Conservation (phyloP, 176 grass and related monocot species). For the Lolium perenne region DNA sequence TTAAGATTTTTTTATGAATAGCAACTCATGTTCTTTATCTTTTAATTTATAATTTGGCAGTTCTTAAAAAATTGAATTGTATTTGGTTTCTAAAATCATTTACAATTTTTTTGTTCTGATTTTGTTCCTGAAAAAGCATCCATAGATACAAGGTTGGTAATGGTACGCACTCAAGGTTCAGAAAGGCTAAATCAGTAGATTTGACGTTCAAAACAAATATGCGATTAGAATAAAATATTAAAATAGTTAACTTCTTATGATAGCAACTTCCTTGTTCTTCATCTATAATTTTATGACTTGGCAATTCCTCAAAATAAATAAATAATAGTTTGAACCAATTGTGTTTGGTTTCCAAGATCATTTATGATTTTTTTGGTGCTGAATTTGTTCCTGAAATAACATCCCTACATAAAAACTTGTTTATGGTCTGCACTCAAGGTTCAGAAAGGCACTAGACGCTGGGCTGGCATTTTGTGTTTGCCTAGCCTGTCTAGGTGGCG, state of each 20-base stretch:
- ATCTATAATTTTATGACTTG: neutral
- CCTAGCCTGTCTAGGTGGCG: neutral
- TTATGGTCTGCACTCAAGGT: neutral
- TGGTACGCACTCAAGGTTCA: neutral
- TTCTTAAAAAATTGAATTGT: neutral
- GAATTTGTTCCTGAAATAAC: neutral
- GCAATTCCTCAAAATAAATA: neutral
- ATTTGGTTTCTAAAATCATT: neutral
- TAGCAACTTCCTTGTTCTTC: neutral
- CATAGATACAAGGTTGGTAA: neutral
- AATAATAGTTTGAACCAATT: neutral
- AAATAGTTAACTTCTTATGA: neutral
- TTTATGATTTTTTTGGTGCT: neutral
- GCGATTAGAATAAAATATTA: neutral
- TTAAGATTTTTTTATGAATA: neutral
- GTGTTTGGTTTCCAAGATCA: neutral
- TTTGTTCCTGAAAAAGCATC: conserved; percentile 7
- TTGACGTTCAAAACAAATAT: neutral
- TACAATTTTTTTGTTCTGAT: neutral
- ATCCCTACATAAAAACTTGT: conserved; percentile 9
- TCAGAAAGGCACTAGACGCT: neutral
- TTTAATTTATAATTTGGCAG: neutral
- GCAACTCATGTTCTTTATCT: neutral
- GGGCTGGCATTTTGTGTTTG: no score
- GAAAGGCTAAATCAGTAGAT: neutral